Conservation (phyloP, 1,284 basidiomycete genomes). For the Peniophora sp. region DNA sequence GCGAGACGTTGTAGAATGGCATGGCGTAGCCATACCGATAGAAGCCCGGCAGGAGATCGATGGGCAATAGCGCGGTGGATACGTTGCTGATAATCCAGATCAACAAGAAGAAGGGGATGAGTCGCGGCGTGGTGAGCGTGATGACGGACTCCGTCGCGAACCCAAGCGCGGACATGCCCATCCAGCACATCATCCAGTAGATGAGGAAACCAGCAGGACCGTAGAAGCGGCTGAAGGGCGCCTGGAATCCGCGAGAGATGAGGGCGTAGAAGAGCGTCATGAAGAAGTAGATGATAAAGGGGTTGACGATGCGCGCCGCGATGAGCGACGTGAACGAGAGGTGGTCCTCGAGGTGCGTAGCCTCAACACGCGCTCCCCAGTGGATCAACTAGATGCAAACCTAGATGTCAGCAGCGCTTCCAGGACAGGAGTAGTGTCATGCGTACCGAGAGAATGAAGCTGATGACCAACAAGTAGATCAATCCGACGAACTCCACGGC, state of each 20-base stretch:
- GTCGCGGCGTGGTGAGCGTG: constrained; percentile 43
- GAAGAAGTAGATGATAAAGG: constrained; percentile 49
- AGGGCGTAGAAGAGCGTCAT: constrained; percentile 57
- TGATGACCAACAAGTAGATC: constrained; percentile 46
- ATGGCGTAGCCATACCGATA: constrained; percentile 61
- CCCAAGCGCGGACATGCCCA: constrained; percentile 53
- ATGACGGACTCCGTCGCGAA: constrained; percentile 58
- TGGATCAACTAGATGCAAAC: constrained; percentile 18
- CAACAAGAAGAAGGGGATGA: constrained; percentile 54
- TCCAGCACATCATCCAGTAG: constrained; percentile 70
- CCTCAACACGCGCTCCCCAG: constrained; percentile 22
- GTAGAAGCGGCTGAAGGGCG: constrained; percentile 44
- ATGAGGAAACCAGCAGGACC: constrained; percentile 57
- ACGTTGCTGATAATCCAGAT: constrained; percentile 74
- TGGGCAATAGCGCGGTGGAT: constrained; percentile 54
- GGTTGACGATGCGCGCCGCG: constrained; percentile 44
- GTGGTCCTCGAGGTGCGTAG: constrained; percentile 39
- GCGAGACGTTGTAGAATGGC: constrained; percentile 68
- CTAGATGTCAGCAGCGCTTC: not conserved
- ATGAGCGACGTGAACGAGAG: constrained; percentile 50
- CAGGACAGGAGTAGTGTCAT: not conserved
- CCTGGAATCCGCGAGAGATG: constrained; percentile 57
- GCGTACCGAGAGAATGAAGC: constrained; percentile 32
- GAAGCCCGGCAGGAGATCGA: constrained; percentile 58
- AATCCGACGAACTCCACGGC: constrained; percentile 71